phyloP scores from a whole-genome alignment of 2,329 filamentous ascomycete species.

The Chaetomiaceae sp. region DNA sequence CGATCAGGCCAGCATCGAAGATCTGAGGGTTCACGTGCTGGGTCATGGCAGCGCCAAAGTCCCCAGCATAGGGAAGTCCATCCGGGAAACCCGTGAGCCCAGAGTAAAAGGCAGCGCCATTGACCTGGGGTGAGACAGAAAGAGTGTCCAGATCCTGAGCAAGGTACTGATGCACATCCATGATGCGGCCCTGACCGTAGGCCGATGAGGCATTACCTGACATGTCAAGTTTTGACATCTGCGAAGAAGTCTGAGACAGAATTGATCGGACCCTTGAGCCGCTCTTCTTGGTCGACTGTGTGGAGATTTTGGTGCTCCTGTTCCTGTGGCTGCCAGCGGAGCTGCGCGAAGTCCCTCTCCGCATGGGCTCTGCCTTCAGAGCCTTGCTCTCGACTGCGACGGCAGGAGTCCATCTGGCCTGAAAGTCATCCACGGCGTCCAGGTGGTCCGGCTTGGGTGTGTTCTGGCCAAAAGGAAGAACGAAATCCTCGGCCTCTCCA shows the following conservation, averaged over 20 bases:
- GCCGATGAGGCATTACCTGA: slow-evolving; percentile 45
- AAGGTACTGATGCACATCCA: slow-evolving; percentile 50
- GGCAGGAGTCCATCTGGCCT: slow-evolving; percentile 45
- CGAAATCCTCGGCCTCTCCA: slow-evolving; percentile 53
- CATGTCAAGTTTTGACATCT: slow-evolving; percentile 49
- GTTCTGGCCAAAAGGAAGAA: slow-evolving; percentile 52
- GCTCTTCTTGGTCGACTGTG: slow-evolving; percentile 37
- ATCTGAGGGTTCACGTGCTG: slow-evolving; percentile 56
- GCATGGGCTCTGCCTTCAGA: slow-evolving; percentile 42
- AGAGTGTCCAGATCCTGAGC: slow-evolving; percentile 47
- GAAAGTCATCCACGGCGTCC: slow-evolving; percentile 45
- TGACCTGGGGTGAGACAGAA: slow-evolving; percentile 44
- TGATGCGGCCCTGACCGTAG: slow-evolving; percentile 39
- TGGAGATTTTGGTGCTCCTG: slow-evolving; percentile 39
- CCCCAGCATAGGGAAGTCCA: slow-evolving; percentile 41
- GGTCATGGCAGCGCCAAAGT: slow-evolving; percentile 37
- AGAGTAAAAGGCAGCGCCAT: slow-evolving; percentile 40
- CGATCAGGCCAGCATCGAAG: slow-evolving; percentile 46
- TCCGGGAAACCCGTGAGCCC: slow-evolving; percentile 44
- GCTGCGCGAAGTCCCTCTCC: slow-evolving; percentile 41
- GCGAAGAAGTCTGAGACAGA: slow-evolving; percentile 45
- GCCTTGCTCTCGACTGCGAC: slow-evolving; percentile 35
- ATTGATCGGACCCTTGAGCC: slow-evolving; percentile 44
- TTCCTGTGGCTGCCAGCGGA: slow-evolving; percentile 44
- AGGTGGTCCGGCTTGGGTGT: slow-evolving; percentile 49